Evolutionary conservation across 768 basidiomycete genomes (phyloP).

Genomic region (Suillus ampliporus): DNA sequence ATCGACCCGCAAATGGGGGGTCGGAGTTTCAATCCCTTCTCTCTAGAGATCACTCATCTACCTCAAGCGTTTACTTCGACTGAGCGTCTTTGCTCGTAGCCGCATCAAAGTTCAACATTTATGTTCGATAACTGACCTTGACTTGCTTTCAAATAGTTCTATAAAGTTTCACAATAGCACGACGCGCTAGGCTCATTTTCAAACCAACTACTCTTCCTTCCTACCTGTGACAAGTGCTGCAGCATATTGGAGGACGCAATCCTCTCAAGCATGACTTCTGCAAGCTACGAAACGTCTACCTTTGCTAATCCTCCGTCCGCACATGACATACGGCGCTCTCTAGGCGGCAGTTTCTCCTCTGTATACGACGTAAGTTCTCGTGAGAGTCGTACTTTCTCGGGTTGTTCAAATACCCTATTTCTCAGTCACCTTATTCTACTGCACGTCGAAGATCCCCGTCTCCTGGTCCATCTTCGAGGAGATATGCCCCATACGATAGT

Average conservation of each 20-base stretch:
- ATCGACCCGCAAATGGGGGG: conserved; percentile 13
- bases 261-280: conserved; percentile 21
- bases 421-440: conserved; percentile 29
- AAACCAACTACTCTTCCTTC: conserved; percentile 7
- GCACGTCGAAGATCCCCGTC: conserved; percentile 56
- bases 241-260: conserved; percentile 4
- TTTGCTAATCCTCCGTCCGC: conserved; percentile 29
- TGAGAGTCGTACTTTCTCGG: conserved; percentile 5
- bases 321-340: conserved; percentile 35
- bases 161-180: conserved; percentile 16
- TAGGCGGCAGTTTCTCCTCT: conserved; percentile 25
- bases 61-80: conserved; percentile 13
- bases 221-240: conserved; percentile 3
- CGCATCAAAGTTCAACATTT: background rate
- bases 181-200: conserved; percentile 3
- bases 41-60: conserved; percentile 24
- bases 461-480: conserved; percentile 50
- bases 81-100: background rate
- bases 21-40: conserved; percentile 39
- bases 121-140: conserved; percentile 14
- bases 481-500: conserved; percentile 51
- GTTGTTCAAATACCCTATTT: conserved; percentile 14
- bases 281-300: conserved; percentile 33
- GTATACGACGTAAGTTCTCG: conserved; percentile 37
- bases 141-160: conserved; percentile 21